Percentiles rank a stretch among this genome's conserved stretches.
phyloP scores from a whole-genome alignment of 1,284 basidiomycete species.

The Hymenochaete sp. region DNA sequence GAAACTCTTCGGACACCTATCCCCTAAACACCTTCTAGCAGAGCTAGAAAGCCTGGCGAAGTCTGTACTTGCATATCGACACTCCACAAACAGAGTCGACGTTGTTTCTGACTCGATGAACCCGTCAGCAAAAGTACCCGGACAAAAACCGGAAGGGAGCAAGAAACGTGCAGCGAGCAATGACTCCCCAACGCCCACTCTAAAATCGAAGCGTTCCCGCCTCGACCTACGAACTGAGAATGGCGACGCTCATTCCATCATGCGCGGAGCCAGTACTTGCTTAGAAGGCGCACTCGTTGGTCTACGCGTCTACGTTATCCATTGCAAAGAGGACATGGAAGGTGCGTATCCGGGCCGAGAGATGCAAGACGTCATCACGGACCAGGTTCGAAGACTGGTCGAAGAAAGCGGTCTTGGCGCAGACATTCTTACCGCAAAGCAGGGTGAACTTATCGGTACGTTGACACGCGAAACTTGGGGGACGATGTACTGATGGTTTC shows the following conservation, averaged over 20 bases:
- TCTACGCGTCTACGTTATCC: conserved; percentile 61
- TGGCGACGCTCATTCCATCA: too few relatives aligned
- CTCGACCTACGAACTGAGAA: too few relatives aligned
- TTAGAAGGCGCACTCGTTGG: conserved; percentile 47
- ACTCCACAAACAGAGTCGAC: neutral
- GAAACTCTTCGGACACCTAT: conserved; percentile 68
- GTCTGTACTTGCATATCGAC: conserved; percentile 40
- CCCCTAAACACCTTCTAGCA: conserved; percentile 57
- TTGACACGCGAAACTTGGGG: too few relatives aligned
- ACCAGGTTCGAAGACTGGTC: conserved; percentile 51
- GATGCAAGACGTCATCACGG: conserved; percentile 40
- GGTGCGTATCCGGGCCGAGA: conserved; percentile 26
- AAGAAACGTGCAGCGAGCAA: conserved; percentile 7
- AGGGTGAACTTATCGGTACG: conserved; percentile 68
- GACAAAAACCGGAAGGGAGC: neutral
- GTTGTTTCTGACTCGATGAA: too few relatives aligned
- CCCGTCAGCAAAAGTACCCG: neutral
- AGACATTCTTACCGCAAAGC: conserved; percentile 54
- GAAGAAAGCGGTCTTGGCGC: conserved; percentile 49
- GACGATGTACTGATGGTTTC: conserved; percentile 2
- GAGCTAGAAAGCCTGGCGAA: conserved; percentile 59
- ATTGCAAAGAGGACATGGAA: conserved; percentile 67
- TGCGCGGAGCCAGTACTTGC: too few relatives aligned
- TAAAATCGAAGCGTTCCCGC: too few relatives aligned
- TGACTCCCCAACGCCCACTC: too few relatives aligned